Percentiles rank a stretch among this genome's conserved stretches.
These are phyloP conservation scores for Phaffia australis DNA, from an alignment of 768 basidiomycete species.

Conservation along the genomic window DNA sequence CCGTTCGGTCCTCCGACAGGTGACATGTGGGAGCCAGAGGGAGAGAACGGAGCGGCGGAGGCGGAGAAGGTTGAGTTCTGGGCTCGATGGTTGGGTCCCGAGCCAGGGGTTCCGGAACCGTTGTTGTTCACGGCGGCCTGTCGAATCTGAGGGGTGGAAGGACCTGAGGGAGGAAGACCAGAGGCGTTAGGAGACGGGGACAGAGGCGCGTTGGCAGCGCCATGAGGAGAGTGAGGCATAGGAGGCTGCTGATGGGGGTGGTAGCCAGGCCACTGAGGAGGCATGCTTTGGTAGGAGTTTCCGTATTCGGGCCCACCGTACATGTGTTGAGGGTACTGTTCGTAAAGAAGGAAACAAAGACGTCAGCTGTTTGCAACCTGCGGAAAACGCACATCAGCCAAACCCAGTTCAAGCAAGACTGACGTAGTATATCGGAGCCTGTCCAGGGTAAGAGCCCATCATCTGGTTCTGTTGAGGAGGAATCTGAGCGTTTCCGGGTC, in stretches of 20 bases:
- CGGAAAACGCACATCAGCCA: neutral
- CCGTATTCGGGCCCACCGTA: slow-evolving; percentile 10
- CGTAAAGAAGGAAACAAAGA: neutral
- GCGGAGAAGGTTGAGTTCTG: slow-evolving; percentile 17
- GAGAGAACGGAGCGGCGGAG: neutral
- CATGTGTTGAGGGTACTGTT: slow-evolving; percentile 8
- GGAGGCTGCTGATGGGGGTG: slow-evolving; percentile 26
- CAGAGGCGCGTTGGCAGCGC: slow-evolving; percentile 25
- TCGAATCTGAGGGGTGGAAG: slow-evolving; percentile 24
- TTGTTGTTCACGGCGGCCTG: slow-evolving; percentile 23
- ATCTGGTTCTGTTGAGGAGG: no score
- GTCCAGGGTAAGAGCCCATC: no score
- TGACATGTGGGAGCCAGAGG: slow-evolving; percentile 17
- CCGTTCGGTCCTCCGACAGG: slow-evolving; percentile 21
- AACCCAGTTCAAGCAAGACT: no score
- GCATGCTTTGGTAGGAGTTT: slow-evolving; percentile 8
- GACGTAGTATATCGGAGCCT: no score
- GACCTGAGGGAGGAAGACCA: slow-evolving; percentile 23
- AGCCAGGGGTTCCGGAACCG: slow-evolving; percentile 17
- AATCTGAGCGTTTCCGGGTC: no score
- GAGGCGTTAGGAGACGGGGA: slow-evolving; percentile 25
- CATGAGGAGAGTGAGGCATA: slow-evolving; percentile 28
- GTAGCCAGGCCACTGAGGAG: slow-evolving; percentile 14
- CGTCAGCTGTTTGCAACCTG: neutral
- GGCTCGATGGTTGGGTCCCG: slow-evolving; percentile 1